Evolutionary conservation across 2,329 filamentous ascomycete species (phyloP).

Genomic region (Colletotrichum sp.): DNA sequence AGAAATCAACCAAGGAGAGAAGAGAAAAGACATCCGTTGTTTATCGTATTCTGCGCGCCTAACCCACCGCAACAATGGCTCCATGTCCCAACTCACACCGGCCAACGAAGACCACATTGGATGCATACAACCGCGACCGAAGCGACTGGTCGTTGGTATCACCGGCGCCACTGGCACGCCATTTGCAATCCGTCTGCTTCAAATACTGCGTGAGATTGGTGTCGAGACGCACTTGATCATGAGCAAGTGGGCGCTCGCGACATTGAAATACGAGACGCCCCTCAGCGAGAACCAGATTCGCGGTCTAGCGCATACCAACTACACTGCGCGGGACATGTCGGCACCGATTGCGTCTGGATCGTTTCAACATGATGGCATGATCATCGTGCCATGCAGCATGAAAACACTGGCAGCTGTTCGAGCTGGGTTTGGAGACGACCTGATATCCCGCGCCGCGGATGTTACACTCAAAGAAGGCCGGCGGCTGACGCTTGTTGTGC

Average conservation of each 20-base stretch:
- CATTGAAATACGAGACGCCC: conserved; percentile 46
- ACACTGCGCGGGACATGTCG: conserved; percentile 44
- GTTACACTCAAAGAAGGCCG: conserved; percentile 50
- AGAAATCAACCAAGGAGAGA: not conserved
- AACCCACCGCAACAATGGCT: not conserved
- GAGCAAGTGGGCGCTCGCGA: conserved; percentile 52
- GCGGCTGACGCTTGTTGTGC: conserved; percentile 40
- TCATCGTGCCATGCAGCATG: conserved; percentile 52
- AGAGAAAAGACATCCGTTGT: not conserved
- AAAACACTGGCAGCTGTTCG: conserved; percentile 50
- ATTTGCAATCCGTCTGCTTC: conserved; percentile 45
- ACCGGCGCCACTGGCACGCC: conserved; percentile 54
- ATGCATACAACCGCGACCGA: not conserved
- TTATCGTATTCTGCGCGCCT: not conserved
- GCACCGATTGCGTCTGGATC: conserved; percentile 50
- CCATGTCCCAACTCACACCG: not conserved
- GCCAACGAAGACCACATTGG: not conserved
- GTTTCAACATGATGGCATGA: conserved; percentile 49
- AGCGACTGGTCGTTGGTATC: conserved; percentile 43
- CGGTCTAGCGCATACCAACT: not conserved
- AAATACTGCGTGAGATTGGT: conserved; percentile 41
- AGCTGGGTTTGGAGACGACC: conserved; percentile 45
- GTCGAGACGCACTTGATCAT: conserved; percentile 53
- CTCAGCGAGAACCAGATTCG: not conserved
- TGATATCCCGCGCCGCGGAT: conserved; percentile 49